A percentile compares a stretch with the other conserved stretches of the same genome.
These are phyloP conservation scores for Sherardia arvensis DNA, from an alignment of 257 asterid genomes.

Conservation along the genomic window DNA sequence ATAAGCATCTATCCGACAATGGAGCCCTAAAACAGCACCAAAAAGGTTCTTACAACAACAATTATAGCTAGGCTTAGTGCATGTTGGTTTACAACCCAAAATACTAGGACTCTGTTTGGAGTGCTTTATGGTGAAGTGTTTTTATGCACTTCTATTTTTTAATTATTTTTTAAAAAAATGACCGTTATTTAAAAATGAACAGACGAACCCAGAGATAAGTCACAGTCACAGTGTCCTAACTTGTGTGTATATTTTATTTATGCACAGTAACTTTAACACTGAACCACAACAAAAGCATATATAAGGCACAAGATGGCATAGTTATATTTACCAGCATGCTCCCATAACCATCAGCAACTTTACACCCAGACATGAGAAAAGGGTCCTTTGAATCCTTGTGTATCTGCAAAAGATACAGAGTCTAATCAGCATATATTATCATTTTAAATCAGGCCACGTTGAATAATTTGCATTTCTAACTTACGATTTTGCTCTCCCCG, in stretches of 20 bases:
- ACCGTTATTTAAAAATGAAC: too few relatives aligned
- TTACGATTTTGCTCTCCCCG: slow-evolving; percentile 95
- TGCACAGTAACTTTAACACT: neutral
- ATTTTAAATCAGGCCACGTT: slow-evolving; percentile 6
- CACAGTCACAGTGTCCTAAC: too few relatives aligned
- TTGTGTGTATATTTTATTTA: neutral
- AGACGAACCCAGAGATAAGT: too few relatives aligned
- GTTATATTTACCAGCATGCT: slow-evolving; percentile 64
- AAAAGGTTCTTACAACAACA: neutral
- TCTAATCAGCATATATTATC: slow-evolving; percentile 5
- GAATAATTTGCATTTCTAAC: slow-evolving; percentile 19
- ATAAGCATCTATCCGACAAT: too few relatives aligned
- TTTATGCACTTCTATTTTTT: too few relatives aligned
- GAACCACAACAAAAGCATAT: neutral
- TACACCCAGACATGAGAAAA: slow-evolving; percentile 93
- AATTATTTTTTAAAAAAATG: too few relatives aligned
- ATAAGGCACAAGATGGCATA: slow-evolving; percentile 2
- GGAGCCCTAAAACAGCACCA: neutral
- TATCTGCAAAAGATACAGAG: slow-evolving; percentile 34
- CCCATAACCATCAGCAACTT: slow-evolving; percentile 97
- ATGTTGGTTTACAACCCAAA: too few relatives aligned
- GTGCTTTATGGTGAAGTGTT: too few relatives aligned
- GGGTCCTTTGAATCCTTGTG: slow-evolving; percentile 80
- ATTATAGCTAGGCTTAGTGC: too few relatives aligned
- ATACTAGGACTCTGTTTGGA: too few relatives aligned